Conservation (phyloP, 2,329 filamentous ascomycete species). For the Didymella arachidicola region DNA sequence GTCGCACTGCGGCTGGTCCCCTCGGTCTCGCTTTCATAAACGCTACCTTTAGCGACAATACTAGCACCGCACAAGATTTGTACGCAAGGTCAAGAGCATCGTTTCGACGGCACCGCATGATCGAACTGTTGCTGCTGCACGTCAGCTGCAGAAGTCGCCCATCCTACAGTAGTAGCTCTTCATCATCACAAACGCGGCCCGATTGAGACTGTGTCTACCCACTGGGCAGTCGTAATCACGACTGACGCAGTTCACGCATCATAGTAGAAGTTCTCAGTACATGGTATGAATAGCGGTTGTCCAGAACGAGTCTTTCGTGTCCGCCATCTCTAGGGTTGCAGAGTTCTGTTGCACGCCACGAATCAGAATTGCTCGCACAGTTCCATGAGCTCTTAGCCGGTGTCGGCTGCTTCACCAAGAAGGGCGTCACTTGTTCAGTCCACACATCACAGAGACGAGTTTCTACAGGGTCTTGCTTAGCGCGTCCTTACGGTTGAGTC, state of each 20-base stretch:
- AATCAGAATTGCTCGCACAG: not conserved
- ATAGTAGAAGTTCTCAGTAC: not conserved
- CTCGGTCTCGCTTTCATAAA: slow-evolving; percentile 4
- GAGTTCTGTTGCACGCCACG: not conserved
- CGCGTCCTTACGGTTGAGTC: not conserved
- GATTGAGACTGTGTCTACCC: not conserved
- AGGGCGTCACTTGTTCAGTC: not conserved
- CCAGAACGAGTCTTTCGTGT: not conserved
- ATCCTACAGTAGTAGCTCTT: slow-evolving; percentile 12
- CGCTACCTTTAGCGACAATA: not conserved
- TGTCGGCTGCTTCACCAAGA: slow-evolving; percentile 12
- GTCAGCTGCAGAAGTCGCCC: slow-evolving; percentile 15
- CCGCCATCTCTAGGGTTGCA: not conserved
- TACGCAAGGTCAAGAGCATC: not conserved
- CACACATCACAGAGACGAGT: not conserved
- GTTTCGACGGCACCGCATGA: slow-evolving; percentile 3
- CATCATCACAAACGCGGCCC: slow-evolving; percentile 8
- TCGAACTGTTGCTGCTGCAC: slow-evolving; percentile 14
- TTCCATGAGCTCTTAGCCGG: not conserved
- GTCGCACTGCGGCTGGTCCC: not conserved
- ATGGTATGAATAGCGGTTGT: not conserved
- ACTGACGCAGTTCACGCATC: not conserved
- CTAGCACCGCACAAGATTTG: slow-evolving; percentile 7
- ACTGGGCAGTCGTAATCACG: not conserved
- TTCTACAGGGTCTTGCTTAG: not conserved